A percentile compares a stretch with the other conserved stretches of the same genome.
Conservation (phyloP, 2,329 filamentous ascomycete genomes). For the Exophiala sp. region DNA sequence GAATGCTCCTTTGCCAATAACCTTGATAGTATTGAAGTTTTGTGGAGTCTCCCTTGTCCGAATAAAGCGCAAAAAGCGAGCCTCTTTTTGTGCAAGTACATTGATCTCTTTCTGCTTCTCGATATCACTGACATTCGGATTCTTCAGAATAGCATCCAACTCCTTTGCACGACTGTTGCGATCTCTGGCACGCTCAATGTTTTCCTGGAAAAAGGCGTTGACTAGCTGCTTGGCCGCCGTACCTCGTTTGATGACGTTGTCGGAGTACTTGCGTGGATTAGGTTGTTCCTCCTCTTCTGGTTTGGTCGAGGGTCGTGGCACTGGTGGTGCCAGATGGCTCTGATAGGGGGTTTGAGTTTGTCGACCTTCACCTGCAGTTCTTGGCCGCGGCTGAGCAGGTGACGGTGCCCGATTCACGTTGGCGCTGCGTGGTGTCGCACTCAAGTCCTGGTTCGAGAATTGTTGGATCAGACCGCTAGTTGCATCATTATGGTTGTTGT, state of each 20-base stretch:
- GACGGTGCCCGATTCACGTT: slow-evolving; percentile 68
- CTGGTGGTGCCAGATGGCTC: slow-evolving; percentile 66
- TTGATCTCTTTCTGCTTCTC: slow-evolving; percentile 83
- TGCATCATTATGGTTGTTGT: slow-evolving; percentile 65
- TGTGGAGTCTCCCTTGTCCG: slow-evolving; percentile 88
- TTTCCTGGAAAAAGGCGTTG: slow-evolving; percentile 92
- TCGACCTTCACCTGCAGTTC: slow-evolving; percentile 70
- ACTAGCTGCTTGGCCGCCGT: slow-evolving; percentile 64
- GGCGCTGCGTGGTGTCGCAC: slow-evolving; percentile 61
- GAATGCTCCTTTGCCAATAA: slow-evolving; percentile 98
- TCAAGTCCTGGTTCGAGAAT: slow-evolving; percentile 93
- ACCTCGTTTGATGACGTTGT: slow-evolving; percentile 73
- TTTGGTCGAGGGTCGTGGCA: slow-evolving; percentile 58
- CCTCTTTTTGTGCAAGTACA: slow-evolving; percentile 80
- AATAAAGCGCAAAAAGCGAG: slow-evolving; percentile 88
- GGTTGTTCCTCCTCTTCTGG: slow-evolving; percentile 69
- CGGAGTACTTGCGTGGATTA: slow-evolving; percentile 81
- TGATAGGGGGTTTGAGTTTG: slow-evolving; percentile 54
- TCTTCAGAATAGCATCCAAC: slow-evolving; percentile 78
- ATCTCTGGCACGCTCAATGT: slow-evolving; percentile 91
- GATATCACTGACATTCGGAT: slow-evolving; percentile 68
- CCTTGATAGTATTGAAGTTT: slow-evolving; percentile 95
- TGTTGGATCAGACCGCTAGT: slow-evolving; percentile 92
- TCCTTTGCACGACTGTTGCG: slow-evolving; percentile 94
- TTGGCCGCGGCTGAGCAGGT: slow-evolving; percentile 63